phyloP scores from a whole-genome alignment of 192 early-diverging fungal species.

The Linnemannia elongata region DNA sequence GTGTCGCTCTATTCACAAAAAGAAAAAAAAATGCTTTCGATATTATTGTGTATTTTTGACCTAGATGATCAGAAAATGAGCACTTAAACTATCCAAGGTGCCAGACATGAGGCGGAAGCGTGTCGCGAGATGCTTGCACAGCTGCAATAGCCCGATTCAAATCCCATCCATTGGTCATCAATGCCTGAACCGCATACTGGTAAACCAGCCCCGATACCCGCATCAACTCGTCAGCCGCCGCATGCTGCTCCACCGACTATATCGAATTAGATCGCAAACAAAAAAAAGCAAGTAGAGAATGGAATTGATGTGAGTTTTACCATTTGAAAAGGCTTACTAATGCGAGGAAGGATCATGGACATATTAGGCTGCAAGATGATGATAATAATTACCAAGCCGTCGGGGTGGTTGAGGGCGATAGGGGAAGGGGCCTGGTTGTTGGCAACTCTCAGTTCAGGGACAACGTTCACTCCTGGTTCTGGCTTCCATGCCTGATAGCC shows the following conservation, averaged over 20 bases:
- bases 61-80: neutral
- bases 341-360: neutral
- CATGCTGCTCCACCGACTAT: conserved; percentile 44
- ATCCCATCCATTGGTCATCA: conserved; percentile 33
- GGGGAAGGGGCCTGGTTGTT: neutral
- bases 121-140: conserved; percentile 3
- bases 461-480: neutral
- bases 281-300: neutral
- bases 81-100: neutral
- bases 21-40: neutral
- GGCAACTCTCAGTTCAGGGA: conserved; percentile 1
- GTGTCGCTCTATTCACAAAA: neutral
- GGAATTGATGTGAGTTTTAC: neutral
- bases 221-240: conserved; percentile 29
- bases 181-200: conserved; percentile 29
- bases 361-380: neutral
- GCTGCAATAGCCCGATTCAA: conserved; percentile 16
- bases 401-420: neutral
- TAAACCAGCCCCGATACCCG: conserved; percentile 30
- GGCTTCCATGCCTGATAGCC: conserved; percentile 36
- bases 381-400: neutral
- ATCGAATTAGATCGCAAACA: neutral
- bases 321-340: neutral
- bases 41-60: neutral
- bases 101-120: conserved; percentile 15